These are phyloP conservation scores for Xylariaceae sp. DNA, from an alignment of 2,329 filamentous ascomycete species.

Conservation along the genomic window DNA sequence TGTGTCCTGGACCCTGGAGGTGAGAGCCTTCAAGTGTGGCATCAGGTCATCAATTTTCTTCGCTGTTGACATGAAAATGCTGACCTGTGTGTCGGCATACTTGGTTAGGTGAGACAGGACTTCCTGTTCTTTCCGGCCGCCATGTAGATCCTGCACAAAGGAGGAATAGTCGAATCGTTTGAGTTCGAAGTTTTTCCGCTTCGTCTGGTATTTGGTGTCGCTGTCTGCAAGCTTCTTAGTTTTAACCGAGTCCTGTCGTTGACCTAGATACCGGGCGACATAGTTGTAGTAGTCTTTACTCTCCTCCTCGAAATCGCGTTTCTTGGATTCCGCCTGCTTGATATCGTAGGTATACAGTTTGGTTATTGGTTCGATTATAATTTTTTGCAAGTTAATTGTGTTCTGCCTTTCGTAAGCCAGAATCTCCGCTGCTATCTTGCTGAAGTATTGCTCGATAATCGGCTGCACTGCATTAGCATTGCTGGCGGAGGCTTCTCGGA, in stretches of 20 bases:
- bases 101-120: constrained; percentile 90
- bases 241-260: constrained; percentile 91
- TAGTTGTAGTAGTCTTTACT: constrained; percentile 98
- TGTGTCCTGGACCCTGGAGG: constrained; percentile 81
- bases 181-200: constrained; percentile 89
- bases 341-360: constrained; percentile 94
- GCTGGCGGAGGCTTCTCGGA: constrained; percentile 80
- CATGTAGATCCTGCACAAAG: constrained; percentile 98
- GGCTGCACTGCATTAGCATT: constrained; percentile 97
- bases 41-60: constrained; percentile 83
- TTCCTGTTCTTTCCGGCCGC: constrained; percentile 96
- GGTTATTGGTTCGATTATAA: constrained; percentile 89
- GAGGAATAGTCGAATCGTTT: constrained; percentile 98
- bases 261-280: constrained; percentile 90
- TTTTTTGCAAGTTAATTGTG: constrained; percentile 74
- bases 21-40: constrained; percentile 84
- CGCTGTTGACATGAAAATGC: constrained; percentile 72
- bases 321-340: constrained; percentile 94
- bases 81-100: constrained; percentile 86
- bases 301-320: constrained; percentile 96
- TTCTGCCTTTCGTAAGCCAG: constrained; percentile 81
- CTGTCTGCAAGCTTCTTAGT: constrained; percentile 95
- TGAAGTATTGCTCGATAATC: constrained; percentile 95
- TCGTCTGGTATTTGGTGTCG: constrained; percentile 92
- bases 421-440: constrained; percentile 91